Conservation (phyloP, 2,329 filamentous ascomycete species). For the Penicillium sp. region DNA sequence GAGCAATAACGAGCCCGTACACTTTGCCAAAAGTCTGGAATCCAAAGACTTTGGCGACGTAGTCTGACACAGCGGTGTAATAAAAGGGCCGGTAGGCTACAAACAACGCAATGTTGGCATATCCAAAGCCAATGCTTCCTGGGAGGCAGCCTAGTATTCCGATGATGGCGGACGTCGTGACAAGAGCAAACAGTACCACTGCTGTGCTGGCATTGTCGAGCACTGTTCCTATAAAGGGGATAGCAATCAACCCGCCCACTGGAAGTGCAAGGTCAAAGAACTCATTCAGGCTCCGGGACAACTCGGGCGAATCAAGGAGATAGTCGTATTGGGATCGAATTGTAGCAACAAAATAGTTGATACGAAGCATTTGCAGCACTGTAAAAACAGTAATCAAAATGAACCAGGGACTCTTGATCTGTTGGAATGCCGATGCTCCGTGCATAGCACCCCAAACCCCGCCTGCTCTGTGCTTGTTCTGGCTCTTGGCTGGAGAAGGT, state of each 20-base stretch:
- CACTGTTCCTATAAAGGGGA: constrained; percentile 78
- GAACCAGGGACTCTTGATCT: constrained; percentile 80
- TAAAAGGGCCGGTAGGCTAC: constrained; percentile 83
- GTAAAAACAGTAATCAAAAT: constrained; percentile 79
- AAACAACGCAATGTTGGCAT: constrained; percentile 72
- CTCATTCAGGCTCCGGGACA: constrained; percentile 69
- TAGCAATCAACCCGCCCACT: constrained; percentile 74
- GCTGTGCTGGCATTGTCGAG: constrained; percentile 74
- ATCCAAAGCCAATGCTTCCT: constrained; percentile 63
- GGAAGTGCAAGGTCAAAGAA: constrained; percentile 86
- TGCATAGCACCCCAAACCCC: constrained; percentile 89
- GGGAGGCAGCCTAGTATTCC: constrained; percentile 73
- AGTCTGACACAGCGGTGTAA: constrained; percentile 85
- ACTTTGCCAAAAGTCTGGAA: constrained; percentile 90
- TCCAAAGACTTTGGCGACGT: constrained; percentile 85
- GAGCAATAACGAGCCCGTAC: constrained; percentile 85
- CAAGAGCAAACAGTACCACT: constrained; percentile 66
- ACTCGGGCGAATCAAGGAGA: constrained; percentile 60
- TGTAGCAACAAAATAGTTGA: constrained; percentile 92
- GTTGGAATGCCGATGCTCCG: constrained; percentile 63
- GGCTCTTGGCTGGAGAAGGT: constrained; percentile 19
- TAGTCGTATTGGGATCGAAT: constrained; percentile 77
- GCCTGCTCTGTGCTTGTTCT: constrained; percentile 19
- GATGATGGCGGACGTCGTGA: constrained; percentile 67
- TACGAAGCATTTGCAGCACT: constrained; percentile 69